Evolutionary conservation across 257 asterid genomes (phyloP), one percentile per base, ranked within the genome.

Genomic region (Solanum sejunctum): DNA sequence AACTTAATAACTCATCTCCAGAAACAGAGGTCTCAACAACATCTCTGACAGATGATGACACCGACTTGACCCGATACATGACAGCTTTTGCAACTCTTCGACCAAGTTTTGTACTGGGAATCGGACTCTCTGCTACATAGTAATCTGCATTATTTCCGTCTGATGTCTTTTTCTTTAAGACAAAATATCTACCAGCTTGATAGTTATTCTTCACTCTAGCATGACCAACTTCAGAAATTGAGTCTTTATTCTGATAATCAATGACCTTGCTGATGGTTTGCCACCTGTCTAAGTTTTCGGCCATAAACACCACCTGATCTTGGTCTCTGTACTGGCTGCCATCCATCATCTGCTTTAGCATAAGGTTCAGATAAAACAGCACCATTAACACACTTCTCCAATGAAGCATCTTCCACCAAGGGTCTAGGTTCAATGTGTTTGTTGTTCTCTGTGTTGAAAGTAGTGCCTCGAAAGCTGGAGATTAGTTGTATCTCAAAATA

Each of bases 301-400:
- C 95, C 95, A 81, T 89, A 86, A 82, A 86, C 83, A 69, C 97
- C 93, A 61, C 94, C 92, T 45, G 99, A 95, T 89, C 96, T 91
- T 73, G 97, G 95, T 84, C 90, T 91, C 78, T 94, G 98, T 84
- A 96, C 99, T 9, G 99, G 92, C 88, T 95, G 98, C 99, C 99
- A 96, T 64, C 97, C 98, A 12, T 96, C 97, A 88, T 95, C 99
- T 80, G 90, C 98, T 89, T 94, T 98, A 71, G 90, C 92, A 85
- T 86, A 93, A 84, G 88, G 77, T 86, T 94, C 97, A 71, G 88
- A 88, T 82, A 91, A 85, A 82, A 85, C 85, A 52, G 90, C 86
- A 85, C 86, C 87, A 80, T 90, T 79, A 84, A 73, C 88, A 45
- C 88, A 64, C 58, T 83, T 87, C 86, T 69, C 84, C 43, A 83